Percentiles rank a stretch among this genome's conserved stretches.
Evolutionary conservation across 2,329 filamentous ascomycete species (phyloP).

Genomic region (Fusarium setosum): DNA sequence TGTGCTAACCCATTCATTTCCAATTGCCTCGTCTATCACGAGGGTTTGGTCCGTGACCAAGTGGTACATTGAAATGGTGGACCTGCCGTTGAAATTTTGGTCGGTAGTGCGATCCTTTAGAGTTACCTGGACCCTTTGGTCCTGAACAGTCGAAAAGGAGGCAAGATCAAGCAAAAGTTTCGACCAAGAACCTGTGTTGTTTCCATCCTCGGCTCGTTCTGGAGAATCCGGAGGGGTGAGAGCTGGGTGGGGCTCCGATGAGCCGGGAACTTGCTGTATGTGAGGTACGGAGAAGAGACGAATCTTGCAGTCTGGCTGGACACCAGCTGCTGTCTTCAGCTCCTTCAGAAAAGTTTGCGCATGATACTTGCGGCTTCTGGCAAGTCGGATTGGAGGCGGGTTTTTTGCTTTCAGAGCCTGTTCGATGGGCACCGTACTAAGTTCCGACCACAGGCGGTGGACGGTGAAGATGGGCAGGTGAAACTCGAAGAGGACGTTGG

Average conservation of each 20-base stretch:
- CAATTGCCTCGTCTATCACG: constrained; percentile 84
- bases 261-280: constrained; percentile 51
- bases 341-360: constrained; percentile 82
- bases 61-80: constrained; percentile 73
- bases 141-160: constrained; percentile 60
- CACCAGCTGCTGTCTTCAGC: constrained; percentile 74
- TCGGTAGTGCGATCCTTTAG: constrained; percentile 76
- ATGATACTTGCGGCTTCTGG: constrained; percentile 76
- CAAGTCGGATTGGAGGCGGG: constrained; percentile 71
- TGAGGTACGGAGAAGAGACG: constrained; percentile 76
- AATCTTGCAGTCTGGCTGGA: constrained; percentile 79
- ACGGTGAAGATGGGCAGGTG: constrained; percentile 88
- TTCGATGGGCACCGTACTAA: constrained; percentile 66
- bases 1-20: constrained; percentile 68
- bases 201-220: constrained; percentile 38
- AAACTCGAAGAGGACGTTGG: constrained; percentile 84
- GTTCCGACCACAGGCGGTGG: constrained; percentile 77
- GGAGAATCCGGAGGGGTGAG: constrained; percentile 57
- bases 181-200: constrained; percentile 51
- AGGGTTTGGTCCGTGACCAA: constrained; percentile 80
- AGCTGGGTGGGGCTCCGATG: constrained; percentile 47
- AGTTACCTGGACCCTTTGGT: constrained; percentile 37
- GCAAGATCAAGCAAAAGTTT: constrained; percentile 59
- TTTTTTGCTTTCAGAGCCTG: constrained; percentile 71
- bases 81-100: constrained; percentile 80